Evolutionary conservation across 257 asterid genomes (phyloP).

Genomic region (Scutellaria galericulata): DNA sequence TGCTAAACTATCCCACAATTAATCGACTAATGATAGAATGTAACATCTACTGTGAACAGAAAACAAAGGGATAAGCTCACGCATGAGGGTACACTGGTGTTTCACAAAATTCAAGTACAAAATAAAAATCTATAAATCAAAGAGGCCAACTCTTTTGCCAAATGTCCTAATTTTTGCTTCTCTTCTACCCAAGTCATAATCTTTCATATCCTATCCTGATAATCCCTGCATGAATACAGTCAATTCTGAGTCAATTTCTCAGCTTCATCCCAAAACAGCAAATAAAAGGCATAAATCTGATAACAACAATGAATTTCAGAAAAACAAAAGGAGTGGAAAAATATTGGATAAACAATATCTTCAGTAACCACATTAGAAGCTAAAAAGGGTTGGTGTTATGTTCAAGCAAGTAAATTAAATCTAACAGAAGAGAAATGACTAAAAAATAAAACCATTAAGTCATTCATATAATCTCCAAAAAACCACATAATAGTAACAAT

Average conservation of each 20-base stretch:
- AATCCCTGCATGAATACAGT: slow-evolving; percentile 47
- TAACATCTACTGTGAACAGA: slow-evolving; percentile 4
- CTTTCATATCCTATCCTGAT: slow-evolving; percentile 24
- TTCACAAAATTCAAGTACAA: slow-evolving; percentile 25
- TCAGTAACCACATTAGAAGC: slow-evolving; percentile 12
- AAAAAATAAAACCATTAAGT: background rate
- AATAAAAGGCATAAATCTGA: slow-evolving; percentile 5
- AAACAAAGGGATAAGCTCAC: slow-evolving; percentile 13
- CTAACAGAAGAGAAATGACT: background rate
- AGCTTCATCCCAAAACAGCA: slow-evolving; percentile 19
- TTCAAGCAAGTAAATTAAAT: slow-evolving; percentile 12
- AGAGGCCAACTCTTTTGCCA: slow-evolving; percentile 32
- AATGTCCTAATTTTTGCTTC: slow-evolving; percentile 35
- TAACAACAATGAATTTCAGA: background rate
- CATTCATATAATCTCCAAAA: background rate
- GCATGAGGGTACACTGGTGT: slow-evolving; percentile 15
- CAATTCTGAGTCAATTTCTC: slow-evolving; percentile 35
- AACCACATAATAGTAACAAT: background rate
- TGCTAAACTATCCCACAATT: background rate
- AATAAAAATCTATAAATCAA: slow-evolving; percentile 26
- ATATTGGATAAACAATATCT: background rate
- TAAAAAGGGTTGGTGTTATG: background rate
- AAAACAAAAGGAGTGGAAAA: slow-evolving; percentile 1
- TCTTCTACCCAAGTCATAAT: slow-evolving; percentile 19
- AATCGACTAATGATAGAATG: slow-evolving; percentile 15